Evolutionary conservation across 2,329 filamentous ascomycete species (phyloP).

Genomic region (Cordyceps militaris): DNA sequence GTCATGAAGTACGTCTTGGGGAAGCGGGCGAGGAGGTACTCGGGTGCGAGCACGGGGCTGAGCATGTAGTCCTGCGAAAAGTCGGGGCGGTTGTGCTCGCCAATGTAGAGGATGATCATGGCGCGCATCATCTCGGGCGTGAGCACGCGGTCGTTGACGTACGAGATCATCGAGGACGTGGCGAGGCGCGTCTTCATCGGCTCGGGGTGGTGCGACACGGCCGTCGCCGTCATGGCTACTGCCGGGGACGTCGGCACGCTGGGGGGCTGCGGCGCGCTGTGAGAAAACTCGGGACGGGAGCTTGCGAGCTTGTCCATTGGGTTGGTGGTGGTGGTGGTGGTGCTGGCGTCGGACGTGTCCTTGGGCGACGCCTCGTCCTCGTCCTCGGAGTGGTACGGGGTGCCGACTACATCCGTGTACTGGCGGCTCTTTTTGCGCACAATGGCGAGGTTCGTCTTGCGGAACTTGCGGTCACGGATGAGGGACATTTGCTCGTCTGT

Average conservation of each 20-base stretch:
- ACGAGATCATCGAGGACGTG: slow-evolving; percentile 95
- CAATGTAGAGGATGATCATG: slow-evolving; percentile 98
- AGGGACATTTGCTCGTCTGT: slow-evolving; percentile 94
- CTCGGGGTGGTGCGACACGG: slow-evolving; percentile 45
- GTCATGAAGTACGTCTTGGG: slow-evolving; percentile 93
- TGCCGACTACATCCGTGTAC: slow-evolving; percentile 77
- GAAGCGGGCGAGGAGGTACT: slow-evolving; percentile 74
- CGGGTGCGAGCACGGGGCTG: slow-evolving; percentile 83
- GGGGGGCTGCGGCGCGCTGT: slow-evolving; percentile 34
- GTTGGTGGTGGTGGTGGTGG: slow-evolving; percentile 9
- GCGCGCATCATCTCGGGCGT: slow-evolving; percentile 98
- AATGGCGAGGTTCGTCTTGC: slow-evolving; percentile 71
- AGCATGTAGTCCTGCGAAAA: slow-evolving; percentile 88
- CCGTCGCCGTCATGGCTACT: slow-evolving; percentile 18
- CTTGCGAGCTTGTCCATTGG: slow-evolving; percentile 17
- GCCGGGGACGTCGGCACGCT: slow-evolving; percentile 16
- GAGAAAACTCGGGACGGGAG: slow-evolving; percentile 45
- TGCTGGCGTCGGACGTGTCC: slow-evolving; percentile 15
- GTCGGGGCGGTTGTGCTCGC: slow-evolving; percentile 85
- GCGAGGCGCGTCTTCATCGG: slow-evolving; percentile 78
- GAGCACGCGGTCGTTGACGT: slow-evolving; percentile 91
- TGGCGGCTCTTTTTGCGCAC: slow-evolving; percentile 81
- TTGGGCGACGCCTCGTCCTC: slow-evolving; percentile 46
- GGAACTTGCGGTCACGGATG: slow-evolving; percentile 73
- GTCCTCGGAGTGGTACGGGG: slow-evolving; percentile 73